A percentile compares a stretch with the other conserved stretches of the same genome.
Conservation (phyloP, 805 yeast genomes). For the Spathaspora girioi region DNA sequence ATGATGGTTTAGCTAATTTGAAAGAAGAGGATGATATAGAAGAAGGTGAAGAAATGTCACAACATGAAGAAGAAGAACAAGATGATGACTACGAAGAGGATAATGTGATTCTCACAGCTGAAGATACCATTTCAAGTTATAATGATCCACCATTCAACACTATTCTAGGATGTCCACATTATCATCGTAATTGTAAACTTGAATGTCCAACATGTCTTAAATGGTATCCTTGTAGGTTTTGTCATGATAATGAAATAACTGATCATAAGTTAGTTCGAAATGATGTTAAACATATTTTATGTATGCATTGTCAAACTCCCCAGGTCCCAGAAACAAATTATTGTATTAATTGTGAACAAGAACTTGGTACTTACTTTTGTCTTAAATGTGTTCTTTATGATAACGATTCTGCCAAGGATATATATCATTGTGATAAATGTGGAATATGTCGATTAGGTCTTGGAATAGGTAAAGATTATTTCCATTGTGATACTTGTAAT, state of each 20-base stretch:
- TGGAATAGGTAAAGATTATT: conserved; percentile 84
- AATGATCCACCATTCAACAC: conserved; percentile 37
- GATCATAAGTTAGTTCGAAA: conserved; percentile 57
- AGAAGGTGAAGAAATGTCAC: conserved; percentile 5
- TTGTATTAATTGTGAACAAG: conserved; percentile 65
- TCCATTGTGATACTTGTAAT: conserved; percentile 87
- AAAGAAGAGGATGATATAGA: conserved; percentile 4
- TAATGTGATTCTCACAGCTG: conserved; percentile 44
- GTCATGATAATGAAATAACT: conserved; percentile 66
- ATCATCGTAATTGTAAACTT: conserved; percentile 76
- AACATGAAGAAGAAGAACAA: conserved; percentile 7
- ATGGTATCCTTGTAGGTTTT: conserved; percentile 81
- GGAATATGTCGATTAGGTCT: conserved; percentile 90
- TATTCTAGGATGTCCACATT: conserved; percentile 76
- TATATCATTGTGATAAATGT: conserved; percentile 89
- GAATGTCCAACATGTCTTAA: conserved; percentile 72
- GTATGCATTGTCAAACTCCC: conserved; percentile 75
- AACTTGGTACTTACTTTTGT: conserved; percentile 77
- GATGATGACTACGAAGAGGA: conserved; percentile 21
- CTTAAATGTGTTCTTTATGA: conserved; percentile 77
- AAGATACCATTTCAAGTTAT: conserved; percentile 48
- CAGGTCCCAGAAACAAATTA: conserved; percentile 67
- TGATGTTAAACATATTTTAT: conserved; percentile 64
- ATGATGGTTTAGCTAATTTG: conserved; percentile 5
- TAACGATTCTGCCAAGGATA: conserved; percentile 70